phyloP scores from a whole-genome alignment of 306 rosid genomes.

The Rosa rugosa region DNA sequence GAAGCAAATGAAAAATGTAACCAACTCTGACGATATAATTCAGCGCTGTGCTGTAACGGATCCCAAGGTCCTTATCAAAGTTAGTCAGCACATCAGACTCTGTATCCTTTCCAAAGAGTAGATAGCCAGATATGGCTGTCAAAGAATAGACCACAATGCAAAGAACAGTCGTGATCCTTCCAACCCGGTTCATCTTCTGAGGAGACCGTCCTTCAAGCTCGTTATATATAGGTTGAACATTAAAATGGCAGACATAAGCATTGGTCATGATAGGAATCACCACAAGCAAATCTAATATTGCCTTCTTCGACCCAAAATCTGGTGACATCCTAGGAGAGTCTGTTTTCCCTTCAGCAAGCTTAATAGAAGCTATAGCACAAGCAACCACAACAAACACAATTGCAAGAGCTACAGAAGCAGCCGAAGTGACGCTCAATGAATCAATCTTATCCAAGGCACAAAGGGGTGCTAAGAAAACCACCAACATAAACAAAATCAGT shows the following conservation, averaged over 20 bases:
- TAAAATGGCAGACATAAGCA: constrained; percentile 88
- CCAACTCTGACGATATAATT: constrained; percentile 82
- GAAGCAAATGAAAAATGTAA: constrained; percentile 87
- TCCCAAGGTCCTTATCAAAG: constrained; percentile 79
- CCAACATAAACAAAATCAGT: constrained; percentile 61
- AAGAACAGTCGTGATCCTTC: constrained; percentile 76
- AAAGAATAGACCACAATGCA: constrained; percentile 72
- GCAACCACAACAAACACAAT: constrained; percentile 75
- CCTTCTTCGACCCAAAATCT: constrained; percentile 66
- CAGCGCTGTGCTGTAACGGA: constrained; percentile 68
- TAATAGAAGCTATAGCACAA: constrained; percentile 55
- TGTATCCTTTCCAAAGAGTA: constrained; percentile 78
- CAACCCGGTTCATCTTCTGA: constrained; percentile 83
- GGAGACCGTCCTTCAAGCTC: constrained; percentile 81
- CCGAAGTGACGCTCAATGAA: constrained; percentile 90
- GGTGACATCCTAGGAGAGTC: constrained; percentile 77
- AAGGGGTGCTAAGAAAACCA: constrained; percentile 81
- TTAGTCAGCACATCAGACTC: constrained; percentile 86
- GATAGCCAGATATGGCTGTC: constrained; percentile 78
- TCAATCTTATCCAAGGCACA: constrained; percentile 90
- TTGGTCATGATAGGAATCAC: constrained; percentile 94
- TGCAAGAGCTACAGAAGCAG: constrained; percentile 94
- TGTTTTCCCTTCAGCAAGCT: constrained; percentile 63
- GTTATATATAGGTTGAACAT: constrained; percentile 82
- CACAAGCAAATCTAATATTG: constrained; percentile 87